phyloP scores from a whole-genome alignment of 1,284 basidiomycete genomes.

The Ustilago esculenta region DNA sequence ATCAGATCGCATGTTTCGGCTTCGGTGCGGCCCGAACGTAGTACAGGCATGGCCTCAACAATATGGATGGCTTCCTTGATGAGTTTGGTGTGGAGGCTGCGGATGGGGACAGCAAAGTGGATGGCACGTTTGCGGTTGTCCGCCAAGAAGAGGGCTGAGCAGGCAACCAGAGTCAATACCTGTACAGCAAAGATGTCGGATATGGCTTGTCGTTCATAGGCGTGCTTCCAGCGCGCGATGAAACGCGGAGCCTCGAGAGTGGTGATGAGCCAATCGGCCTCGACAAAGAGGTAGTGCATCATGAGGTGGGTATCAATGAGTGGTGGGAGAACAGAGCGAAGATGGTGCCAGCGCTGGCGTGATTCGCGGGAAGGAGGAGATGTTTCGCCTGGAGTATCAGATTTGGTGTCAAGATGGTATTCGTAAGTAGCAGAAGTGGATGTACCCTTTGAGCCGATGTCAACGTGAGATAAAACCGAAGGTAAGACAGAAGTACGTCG shows the following conservation, averaged over 20 bases:
- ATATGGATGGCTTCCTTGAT: constrained; percentile 26
- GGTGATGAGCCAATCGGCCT: constrained; percentile 30
- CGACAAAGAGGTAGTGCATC: constrained; percentile 26
- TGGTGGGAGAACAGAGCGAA: constrained; percentile 21
- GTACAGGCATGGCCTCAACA: constrained; percentile 19
- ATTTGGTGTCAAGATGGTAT: constrained; percentile 4
- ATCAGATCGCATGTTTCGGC: constrained; percentile 24
- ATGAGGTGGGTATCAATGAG: constrained; percentile 33
- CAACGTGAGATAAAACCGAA: too few relatives aligned
- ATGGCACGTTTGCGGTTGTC: constrained; percentile 27
- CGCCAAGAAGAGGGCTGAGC: constrained; percentile 17
- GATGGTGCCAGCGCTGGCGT: constrained; percentile 20
- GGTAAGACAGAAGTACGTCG: not conserved
- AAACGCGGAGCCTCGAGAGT: constrained; percentile 18
- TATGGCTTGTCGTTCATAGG: constrained; percentile 24
- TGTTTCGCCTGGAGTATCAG: constrained; percentile 12
- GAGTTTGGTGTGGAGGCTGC: constrained; percentile 21
- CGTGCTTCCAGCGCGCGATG: constrained; percentile 25
- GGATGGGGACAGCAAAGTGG: constrained; percentile 21
- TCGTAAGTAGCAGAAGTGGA: not conserved
- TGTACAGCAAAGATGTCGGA: constrained; percentile 24
- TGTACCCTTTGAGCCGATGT: too few relatives aligned
- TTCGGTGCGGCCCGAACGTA: constrained; percentile 11
- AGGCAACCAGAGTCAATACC: constrained; percentile 16
- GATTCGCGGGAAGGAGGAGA: constrained; percentile 16